phyloP scores from a whole-genome alignment of 495 filamentous ascomycete species.

The Parachaetomium inaequale region DNA sequence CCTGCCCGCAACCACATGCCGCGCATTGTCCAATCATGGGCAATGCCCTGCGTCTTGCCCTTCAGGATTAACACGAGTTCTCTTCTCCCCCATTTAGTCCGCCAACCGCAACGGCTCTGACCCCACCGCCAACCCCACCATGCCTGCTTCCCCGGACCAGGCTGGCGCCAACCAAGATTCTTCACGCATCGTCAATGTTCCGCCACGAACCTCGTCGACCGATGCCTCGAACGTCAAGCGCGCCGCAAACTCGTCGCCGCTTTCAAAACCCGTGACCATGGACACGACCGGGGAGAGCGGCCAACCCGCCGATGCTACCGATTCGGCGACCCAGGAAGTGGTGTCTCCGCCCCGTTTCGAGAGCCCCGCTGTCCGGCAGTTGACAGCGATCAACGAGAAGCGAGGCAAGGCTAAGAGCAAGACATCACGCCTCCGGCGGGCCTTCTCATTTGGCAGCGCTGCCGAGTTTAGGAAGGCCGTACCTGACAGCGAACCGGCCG shows the following conservation, averaged over 20 bases:
- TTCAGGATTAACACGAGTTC: conserved; percentile 34
- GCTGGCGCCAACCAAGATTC: conserved; percentile 47
- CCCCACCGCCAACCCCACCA: conserved; percentile 51
- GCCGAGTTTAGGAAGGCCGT: conserved; percentile 83
- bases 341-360: conserved; percentile 34
- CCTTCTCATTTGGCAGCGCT: conserved; percentile 96
- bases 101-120: conserved; percentile 45
- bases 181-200: conserved; percentile 59
- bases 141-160: conserved; percentile 38
- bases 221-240: conserved; percentile 61
- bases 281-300: conserved; percentile 38
- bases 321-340: conserved; percentile 30
- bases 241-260: conserved; percentile 72
- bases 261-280: conserved; percentile 77
- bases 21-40: conserved; percentile 42
- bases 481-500: conserved; percentile 49
- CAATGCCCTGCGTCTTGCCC: conserved; percentile 15
- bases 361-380: conserved; percentile 74
- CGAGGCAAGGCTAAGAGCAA: conserved; percentile 66
- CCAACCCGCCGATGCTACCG: conserved; percentile 32
- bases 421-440: conserved; percentile 83
- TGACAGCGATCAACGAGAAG: conserved; percentile 76
- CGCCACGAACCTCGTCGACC: conserved; percentile 63
- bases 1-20: background rate
- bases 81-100: conserved; percentile 35